Evolutionary conservation across 2,329 filamentous ascomycete genomes (phyloP).

Genomic region (Pestalotiopsis sp.): DNA sequence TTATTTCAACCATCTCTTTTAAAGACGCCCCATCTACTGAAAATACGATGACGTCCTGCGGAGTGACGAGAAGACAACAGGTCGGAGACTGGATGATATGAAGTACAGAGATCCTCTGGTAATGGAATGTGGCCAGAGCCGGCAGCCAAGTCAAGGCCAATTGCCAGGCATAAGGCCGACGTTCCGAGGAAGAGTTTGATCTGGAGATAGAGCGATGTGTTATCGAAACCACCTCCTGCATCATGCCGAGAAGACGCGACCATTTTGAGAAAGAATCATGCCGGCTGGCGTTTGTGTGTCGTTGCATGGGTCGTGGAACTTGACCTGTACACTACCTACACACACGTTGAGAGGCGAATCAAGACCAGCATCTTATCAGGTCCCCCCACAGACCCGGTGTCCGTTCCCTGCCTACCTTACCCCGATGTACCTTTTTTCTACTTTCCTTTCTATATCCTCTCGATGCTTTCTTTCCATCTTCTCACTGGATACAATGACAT

Average conservation of each 20-base stretch:
- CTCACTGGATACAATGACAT: neutral
- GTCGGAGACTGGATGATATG: neutral
- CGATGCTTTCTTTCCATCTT: neutral
- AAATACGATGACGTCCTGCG: too few species aligned
- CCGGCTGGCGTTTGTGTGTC: neutral
- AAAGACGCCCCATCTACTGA: too few species aligned
- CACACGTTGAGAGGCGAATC: neutral
- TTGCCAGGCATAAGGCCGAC: neutral
- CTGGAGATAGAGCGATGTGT: neutral
- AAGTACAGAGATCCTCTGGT: neutral
- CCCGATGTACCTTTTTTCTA: neutral
- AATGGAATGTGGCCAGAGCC: neutral
- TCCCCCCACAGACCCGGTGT: conserved; percentile 10
- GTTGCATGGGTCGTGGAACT: conserved; percentile 6
- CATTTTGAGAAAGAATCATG: conserved; percentile 3
- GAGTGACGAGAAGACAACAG: too few species aligned
- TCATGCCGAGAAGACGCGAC: neutral
- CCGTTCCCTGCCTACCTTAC: neutral
- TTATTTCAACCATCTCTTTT: too few species aligned
- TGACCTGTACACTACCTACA: neutral
- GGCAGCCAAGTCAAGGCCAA: neutral
- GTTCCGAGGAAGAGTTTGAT: neutral
- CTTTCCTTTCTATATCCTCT: neutral
- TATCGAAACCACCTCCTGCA: neutral
- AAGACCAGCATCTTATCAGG: conserved; percentile 8